Evolutionary conservation across 495 filamentous ascomycete genomes (phyloP).

Genomic region (Podospora didyma): DNA sequence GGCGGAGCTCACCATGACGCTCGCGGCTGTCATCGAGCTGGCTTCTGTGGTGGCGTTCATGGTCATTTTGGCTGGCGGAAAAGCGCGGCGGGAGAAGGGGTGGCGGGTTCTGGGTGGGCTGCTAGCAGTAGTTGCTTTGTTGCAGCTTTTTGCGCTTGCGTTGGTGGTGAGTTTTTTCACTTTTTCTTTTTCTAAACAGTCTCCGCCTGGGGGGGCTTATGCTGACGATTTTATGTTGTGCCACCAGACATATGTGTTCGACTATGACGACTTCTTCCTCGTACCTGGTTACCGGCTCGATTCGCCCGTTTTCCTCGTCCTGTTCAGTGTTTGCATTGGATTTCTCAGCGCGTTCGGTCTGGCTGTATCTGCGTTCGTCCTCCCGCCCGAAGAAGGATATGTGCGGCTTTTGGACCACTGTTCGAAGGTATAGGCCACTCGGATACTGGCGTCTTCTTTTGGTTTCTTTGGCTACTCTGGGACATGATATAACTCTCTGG

Average conservation of each 20-base stretch:
- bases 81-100: conserved; percentile 66
- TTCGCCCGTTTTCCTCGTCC: conserved; percentile 72
- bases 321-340: conserved; percentile 64
- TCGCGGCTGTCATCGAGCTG: conserved; percentile 71
- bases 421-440: conserved; percentile 5
- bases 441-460: not conserved
- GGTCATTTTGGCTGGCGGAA: conserved; percentile 71
- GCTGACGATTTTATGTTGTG: not conserved
- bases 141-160: conserved; percentile 68
- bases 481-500: not conserved
- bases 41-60: conserved; percentile 70
- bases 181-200: not conserved
- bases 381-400: conserved; percentile 84
- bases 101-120: conserved; percentile 71
- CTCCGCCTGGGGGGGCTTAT: too few species aligned
- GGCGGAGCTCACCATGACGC: conserved; percentile 80
- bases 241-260: conserved; percentile 71
- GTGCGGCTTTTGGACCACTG: conserved; percentile 40
- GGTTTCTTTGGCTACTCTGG: not conserved
- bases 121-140: conserved; percentile 54
- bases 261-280: conserved; percentile 82
- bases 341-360: conserved; percentile 59
- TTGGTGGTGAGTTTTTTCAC: conserved; percentile 63
- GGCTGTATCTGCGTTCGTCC: conserved; percentile 55
- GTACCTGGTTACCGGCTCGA: conserved; percentile 77